Evolutionary conservation across 139 green algal species (phyloP).

Genomic region (Micractinium conductrix): DNA sequence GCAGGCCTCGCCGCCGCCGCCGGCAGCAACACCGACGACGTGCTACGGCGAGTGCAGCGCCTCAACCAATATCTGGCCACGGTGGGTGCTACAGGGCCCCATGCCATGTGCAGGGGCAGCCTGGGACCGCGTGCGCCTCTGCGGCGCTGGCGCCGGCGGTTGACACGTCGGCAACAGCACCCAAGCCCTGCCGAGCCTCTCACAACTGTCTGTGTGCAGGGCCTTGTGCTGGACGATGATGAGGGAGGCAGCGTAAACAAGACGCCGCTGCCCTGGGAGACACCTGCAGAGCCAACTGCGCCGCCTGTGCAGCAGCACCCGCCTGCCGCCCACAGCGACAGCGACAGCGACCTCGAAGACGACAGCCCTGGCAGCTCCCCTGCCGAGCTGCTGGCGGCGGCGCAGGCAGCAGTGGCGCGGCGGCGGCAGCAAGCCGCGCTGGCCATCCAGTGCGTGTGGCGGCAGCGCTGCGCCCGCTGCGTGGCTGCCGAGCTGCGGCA

Average conservation of each 20-base stretch:
- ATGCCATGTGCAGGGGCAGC: background rate
- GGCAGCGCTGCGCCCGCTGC: background rate
- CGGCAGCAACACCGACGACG: background rate
- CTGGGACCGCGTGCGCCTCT: background rate
- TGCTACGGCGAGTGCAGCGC: background rate
- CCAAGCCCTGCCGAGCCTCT: background rate
- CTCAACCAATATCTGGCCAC: slow-evolving; percentile 6
- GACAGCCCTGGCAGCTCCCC: background rate
- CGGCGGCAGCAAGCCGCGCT: background rate
- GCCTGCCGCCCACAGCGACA: background rate
- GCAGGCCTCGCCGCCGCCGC: background rate
- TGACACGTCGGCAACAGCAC: background rate
- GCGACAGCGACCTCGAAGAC: slow-evolving; percentile 8
- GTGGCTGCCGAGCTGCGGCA: background rate
- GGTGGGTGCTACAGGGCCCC: background rate
- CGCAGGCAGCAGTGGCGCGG: slow-evolving; percentile 1
- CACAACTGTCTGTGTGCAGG: background rate
- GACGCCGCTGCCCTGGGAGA: background rate
- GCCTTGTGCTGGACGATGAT: background rate
- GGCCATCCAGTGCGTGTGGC: background rate
- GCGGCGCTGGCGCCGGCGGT: no score
- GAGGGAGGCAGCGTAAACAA: background rate
- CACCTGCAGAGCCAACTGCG: background rate
- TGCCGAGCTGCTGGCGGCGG: background rate
- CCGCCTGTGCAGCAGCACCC: background rate